Evolutionary conservation across 345 rosid species (phyloP).

Genomic region (Mercurialis annua): DNA sequence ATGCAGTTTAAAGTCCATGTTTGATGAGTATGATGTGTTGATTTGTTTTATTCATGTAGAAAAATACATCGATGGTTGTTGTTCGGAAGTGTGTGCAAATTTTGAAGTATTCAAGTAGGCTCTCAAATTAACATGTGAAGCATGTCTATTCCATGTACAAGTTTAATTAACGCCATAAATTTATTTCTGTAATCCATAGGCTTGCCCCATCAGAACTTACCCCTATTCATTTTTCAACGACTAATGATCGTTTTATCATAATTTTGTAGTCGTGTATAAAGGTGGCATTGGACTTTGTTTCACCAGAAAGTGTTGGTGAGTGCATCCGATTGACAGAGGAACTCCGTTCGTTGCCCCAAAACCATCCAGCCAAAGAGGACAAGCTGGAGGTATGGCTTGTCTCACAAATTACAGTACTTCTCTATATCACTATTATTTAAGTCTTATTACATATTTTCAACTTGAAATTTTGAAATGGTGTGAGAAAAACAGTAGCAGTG

Average conservation of each 20-base stretch:
- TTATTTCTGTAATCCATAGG: too few relatives aligned
- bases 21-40: neutral
- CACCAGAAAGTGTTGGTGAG: slow-evolving; percentile 54
- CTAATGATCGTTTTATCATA: neutral
- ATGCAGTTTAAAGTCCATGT: neutral
- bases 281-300: slow-evolving; percentile 54
- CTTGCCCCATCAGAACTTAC: neutral
- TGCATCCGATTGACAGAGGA: slow-evolving; percentile 55
- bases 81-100: too few relatives aligned
- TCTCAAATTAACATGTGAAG: too few relatives aligned
- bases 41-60: slow-evolving; percentile 10
- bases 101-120: too few relatives aligned
- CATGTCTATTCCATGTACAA: too few relatives aligned
- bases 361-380: slow-evolving; percentile 48
- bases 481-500: neutral
- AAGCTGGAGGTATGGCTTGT: slow-evolving; percentile 47
- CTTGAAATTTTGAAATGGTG: neutral
- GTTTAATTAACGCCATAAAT: too few relatives aligned
- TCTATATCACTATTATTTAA: too few relatives aligned
- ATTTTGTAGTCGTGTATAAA: slow-evolving; percentile 39
- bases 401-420: neutral
- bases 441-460: neutral
- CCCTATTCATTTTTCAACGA: too few relatives aligned
- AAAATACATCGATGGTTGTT: too few relatives aligned
- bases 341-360: slow-evolving; percentile 43